Evolutionary conservation across 73 alveolate species (phyloP).

Genomic region (Blepharisma stoltei): DNA sequence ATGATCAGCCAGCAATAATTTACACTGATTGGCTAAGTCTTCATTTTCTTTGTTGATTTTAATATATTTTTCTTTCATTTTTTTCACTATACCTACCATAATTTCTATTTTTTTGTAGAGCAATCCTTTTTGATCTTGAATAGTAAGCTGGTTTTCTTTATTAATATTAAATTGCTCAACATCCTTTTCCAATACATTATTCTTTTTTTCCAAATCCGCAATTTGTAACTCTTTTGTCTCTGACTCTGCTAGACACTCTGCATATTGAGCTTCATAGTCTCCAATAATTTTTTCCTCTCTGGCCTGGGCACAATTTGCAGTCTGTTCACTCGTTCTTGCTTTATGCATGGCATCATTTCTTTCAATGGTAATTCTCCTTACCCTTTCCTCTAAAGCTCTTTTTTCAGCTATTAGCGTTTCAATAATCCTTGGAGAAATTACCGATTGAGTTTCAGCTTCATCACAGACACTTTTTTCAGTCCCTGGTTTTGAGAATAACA

Average conservation of each 20-base stretch:
- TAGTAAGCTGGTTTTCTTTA: conserved; percentile 2
- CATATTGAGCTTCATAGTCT: background rate
- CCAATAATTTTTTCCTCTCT: background rate
- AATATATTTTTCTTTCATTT: background rate
- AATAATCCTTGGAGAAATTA: conserved; percentile 1
- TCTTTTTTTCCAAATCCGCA: background rate
- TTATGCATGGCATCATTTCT: conserved; percentile 5
- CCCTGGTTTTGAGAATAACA: background rate
- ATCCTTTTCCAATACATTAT: background rate
- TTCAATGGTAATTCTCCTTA: background rate
- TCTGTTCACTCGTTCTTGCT: background rate
- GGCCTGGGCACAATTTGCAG: background rate
- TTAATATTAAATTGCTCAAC: background rate
- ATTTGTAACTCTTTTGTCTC: background rate
- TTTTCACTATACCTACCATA: conserved; percentile 14
- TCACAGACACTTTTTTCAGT: background rate
- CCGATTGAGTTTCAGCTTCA: conserved; percentile 14
- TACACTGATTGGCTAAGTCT: background rate
- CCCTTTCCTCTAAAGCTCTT: conserved; percentile 7
- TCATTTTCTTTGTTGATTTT: background rate
- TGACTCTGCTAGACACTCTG: background rate
- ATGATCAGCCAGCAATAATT: background rate
- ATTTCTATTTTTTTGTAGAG: conserved; percentile 14
- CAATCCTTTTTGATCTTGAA: conserved; percentile 22
- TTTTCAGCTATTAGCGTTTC: conserved; percentile 20